Conservation (phyloP, 768 basidiomycete species). For the Leccinum uliginosum region DNA sequence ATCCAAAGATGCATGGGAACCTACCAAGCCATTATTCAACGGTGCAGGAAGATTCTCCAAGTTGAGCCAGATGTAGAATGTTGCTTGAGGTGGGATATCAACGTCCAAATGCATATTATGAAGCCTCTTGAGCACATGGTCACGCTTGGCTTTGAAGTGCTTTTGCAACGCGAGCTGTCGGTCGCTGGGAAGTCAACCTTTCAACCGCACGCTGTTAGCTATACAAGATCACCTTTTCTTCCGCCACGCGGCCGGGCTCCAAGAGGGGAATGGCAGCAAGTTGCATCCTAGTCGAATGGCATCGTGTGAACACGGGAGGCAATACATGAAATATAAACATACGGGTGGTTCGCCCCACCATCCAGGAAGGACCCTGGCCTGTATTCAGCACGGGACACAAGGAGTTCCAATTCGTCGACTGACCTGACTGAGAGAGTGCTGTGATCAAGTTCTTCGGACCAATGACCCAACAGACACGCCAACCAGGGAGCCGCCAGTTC, state of each 20-base stretch:
- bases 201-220: neutral
- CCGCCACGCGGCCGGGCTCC: slow-evolving; percentile 59
- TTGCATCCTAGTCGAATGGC: slow-evolving; percentile 54
- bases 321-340: slow-evolving; percentile 26
- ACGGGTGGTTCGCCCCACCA: slow-evolving; percentile 93
- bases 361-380: slow-evolving; percentile 73
- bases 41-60: slow-evolving; percentile 75
- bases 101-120: slow-evolving; percentile 75
- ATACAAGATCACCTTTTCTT: slow-evolving; percentile 55
- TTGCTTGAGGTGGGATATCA: slow-evolving; percentile 67
- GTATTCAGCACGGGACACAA: neutral
- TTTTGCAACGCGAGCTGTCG: slow-evolving; percentile 71
- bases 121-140: slow-evolving; percentile 83
- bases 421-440: slow-evolving; percentile 78
- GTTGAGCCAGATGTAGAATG: slow-evolving; percentile 96
- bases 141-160: slow-evolving; percentile 89
- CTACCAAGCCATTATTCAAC: slow-evolving; percentile 80
- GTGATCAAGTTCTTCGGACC: slow-evolving; percentile 86
- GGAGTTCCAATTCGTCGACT: neutral
- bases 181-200: neutral
- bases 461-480: slow-evolving; percentile 88
- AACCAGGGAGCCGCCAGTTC: slow-evolving; percentile 95
- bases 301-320: neutral
- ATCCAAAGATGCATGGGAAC: slow-evolving; percentile 17
- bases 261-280: slow-evolving; percentile 84